phyloP scores from a whole-genome alignment of 2,329 filamentous ascomycete genomes.

The Coniochaeta ligniaria region DNA sequence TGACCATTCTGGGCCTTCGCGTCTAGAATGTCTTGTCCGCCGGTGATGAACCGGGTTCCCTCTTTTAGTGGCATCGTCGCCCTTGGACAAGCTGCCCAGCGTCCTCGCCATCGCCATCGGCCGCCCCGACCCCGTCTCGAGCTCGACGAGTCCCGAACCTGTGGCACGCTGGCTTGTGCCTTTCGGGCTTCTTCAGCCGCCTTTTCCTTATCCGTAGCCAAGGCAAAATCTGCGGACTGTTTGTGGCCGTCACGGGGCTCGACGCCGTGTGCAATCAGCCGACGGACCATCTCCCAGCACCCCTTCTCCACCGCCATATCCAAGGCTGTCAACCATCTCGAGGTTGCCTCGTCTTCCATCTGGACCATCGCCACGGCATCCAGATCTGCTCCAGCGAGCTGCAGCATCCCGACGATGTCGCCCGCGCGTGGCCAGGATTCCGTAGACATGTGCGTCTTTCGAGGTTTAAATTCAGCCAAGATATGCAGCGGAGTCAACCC shows the following conservation, averaged over 20 bases:
- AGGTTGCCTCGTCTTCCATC: background rate
- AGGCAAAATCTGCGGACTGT: background rate
- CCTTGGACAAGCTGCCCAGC: background rate
- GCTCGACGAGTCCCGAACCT: background rate
- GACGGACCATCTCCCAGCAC: background rate
- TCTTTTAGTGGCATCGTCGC: background rate
- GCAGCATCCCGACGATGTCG: background rate
- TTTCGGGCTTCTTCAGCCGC: background rate
- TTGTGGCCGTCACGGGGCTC: background rate
- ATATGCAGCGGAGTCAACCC: background rate
- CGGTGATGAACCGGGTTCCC: background rate
- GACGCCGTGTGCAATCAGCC: background rate
- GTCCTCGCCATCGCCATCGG: background rate
- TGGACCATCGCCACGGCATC: background rate
- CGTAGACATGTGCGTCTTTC: background rate
- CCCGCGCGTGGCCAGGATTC: background rate
- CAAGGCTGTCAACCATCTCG: background rate
- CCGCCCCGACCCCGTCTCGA: background rate
- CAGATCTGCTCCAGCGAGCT: background rate
- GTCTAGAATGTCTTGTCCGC: background rate
- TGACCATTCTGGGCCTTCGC: background rate
- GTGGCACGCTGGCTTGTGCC: background rate
- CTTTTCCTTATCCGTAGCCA: background rate
- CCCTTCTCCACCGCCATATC: background rate
- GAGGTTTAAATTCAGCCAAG: background rate